Conservation (phyloP, 352 stramenopile species). For the Phytophthora kernoviae region DNA sequence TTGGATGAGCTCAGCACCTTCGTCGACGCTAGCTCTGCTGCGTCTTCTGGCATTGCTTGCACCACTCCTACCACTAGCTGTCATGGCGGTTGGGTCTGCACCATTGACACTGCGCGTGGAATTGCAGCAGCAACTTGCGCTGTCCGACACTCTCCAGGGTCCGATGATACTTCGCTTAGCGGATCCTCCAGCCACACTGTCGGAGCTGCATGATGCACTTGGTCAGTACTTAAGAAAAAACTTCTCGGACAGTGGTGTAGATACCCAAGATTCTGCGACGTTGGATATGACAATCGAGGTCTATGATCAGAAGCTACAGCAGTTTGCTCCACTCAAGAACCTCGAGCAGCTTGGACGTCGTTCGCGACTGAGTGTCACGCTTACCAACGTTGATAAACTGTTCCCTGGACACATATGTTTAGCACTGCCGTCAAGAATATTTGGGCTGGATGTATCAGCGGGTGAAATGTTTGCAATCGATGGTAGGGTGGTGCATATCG, state of each 20-base stretch:
- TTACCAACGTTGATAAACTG: conserved; percentile 26
- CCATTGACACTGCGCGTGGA: conserved; percentile 39
- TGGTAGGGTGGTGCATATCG: conserved; percentile 49
- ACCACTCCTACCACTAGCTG: conserved; percentile 13
- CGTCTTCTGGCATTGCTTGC: conserved; percentile 20
- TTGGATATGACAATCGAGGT: conserved; percentile 45
- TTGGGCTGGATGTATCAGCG: conserved; percentile 46
- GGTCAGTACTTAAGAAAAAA: conserved; percentile 21
- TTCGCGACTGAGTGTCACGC: conserved; percentile 45
- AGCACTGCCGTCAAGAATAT: conserved; percentile 61
- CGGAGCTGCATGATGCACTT: conserved; percentile 29
- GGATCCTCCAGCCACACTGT: conserved; percentile 21
- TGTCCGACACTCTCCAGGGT: conserved; percentile 20
- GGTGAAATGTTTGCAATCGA: conserved; percentile 59
- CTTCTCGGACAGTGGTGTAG: conserved; percentile 3
- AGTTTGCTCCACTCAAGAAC: conserved; percentile 39
- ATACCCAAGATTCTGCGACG: background rate
- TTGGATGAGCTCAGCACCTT: background rate
- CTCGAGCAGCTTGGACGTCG: conserved; percentile 31
- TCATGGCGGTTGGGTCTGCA: conserved; percentile 19
- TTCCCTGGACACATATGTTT: conserved; percentile 33
- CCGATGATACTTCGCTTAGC: conserved; percentile 30
- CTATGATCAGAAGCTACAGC: conserved; percentile 39
- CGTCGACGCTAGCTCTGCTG: conserved; percentile 7
- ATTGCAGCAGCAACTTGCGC: conserved; percentile 35